A percentile compares a stretch with the other conserved stretches of the same genome.
phyloP scores from a whole-genome alignment of 805 yeast genomes.

The Kuraishia hungarica region DNA sequence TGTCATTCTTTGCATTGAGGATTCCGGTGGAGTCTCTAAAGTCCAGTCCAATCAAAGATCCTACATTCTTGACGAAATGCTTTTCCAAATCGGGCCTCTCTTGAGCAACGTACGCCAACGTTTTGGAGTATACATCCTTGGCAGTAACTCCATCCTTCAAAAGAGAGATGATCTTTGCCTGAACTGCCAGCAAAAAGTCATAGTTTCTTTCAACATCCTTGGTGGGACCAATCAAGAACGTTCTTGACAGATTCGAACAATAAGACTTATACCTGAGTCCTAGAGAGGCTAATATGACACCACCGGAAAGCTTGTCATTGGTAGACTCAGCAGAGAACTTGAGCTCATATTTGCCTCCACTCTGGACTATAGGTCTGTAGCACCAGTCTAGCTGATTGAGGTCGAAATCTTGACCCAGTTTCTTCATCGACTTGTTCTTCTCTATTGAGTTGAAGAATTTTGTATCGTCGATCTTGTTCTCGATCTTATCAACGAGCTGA shows the following conservation, averaged over 20 bases:
- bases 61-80: slow-evolving; percentile 69
- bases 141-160: slow-evolving; percentile 64
- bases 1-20: slow-evolving; percentile 63
- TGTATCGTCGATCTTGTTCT: slow-evolving; percentile 73
- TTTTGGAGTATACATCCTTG: slow-evolving; percentile 57
- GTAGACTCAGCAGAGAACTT: slow-evolving; percentile 77
- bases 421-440: slow-evolving; percentile 37
- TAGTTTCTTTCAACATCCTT: slow-evolving; percentile 71
- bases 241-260: slow-evolving; percentile 81
- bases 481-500: slow-evolving; percentile 66
- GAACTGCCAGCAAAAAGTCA: slow-evolving; percentile 64
- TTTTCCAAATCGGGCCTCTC: slow-evolving; percentile 58
- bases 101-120: slow-evolving; percentile 48
- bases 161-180: slow-evolving; percentile 49
- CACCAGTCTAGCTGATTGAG: slow-evolving; percentile 83
- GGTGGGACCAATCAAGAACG: slow-evolving; percentile 85
- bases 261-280: slow-evolving; percentile 85
- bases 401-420: slow-evolving; percentile 64
- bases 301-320: slow-evolving; percentile 55
- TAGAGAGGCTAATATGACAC: slow-evolving; percentile 74
- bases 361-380: slow-evolving; percentile 82
- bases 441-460: slow-evolving; percentile 51
- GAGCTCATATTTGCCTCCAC: slow-evolving; percentile 80
- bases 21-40: slow-evolving; percentile 74
- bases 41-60: slow-evolving; percentile 86